These are phyloP conservation scores for Pyrenochaeta sp. DNA, from an alignment of 2,329 filamentous ascomycete genomes.

Conservation along the genomic window DNA sequence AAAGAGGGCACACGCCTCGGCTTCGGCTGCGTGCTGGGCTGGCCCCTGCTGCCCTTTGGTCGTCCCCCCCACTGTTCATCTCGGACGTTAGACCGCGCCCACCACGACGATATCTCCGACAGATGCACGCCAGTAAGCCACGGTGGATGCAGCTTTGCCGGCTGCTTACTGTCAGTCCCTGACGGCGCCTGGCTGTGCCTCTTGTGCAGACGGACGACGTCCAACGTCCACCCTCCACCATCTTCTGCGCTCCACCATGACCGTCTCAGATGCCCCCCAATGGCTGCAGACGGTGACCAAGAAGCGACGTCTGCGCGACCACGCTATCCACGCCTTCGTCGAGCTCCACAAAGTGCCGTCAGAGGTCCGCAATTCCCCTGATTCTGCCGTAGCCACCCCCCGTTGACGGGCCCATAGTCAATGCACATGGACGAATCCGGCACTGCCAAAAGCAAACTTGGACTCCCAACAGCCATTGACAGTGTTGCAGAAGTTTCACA, in stretches of 20 bases:
- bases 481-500: constrained; percentile 28
- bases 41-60: constrained; percentile 15
- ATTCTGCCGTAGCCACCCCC: neutral
- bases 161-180: too few species aligned
- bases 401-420: constrained; percentile 22
- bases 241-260: constrained; percentile 18
- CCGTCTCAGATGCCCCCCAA: constrained; percentile 18
- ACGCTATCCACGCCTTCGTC: constrained; percentile 34
- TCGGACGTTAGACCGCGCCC: constrained; percentile 3
- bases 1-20: constrained; percentile 17
- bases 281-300: constrained; percentile 37
- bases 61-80: constrained; percentile 38
- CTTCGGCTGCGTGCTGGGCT: too few species aligned
- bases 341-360: constrained; percentile 7
- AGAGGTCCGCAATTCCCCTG: constrained; percentile 9
- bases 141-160: constrained; percentile 1
- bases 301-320: constrained; percentile 37
- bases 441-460: constrained; percentile 4
- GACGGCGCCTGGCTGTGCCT: neutral
- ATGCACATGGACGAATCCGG: constrained; percentile 18
- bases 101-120: neutral
- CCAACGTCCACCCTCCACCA: neutral
- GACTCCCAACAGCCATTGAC: constrained; percentile 21
- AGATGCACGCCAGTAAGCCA: constrained; percentile 2
- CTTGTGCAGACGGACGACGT: neutral